Percentiles rank a stretch among this genome's conserved stretches.
Conservation (phyloP, 306 rosid species). For the Amphicarpaea edgeworthii region DNA sequence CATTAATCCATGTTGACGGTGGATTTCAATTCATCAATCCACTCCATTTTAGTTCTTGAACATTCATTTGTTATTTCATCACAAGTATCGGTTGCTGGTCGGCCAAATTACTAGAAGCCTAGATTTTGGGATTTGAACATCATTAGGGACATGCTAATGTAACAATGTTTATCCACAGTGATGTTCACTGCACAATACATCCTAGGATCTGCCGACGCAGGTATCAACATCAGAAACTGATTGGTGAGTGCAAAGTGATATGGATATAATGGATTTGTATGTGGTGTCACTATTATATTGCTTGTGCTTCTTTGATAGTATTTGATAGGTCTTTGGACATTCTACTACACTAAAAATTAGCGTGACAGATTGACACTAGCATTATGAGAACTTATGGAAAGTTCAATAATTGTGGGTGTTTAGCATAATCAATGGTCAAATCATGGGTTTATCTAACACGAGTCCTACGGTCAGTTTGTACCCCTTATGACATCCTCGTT, state of each 20-base stretch:
- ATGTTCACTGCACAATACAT: neutral
- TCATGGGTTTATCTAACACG: neutral
- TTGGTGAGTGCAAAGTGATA: neutral
- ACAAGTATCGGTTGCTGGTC: constrained; percentile 43
- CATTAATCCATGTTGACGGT: constrained; percentile 48
- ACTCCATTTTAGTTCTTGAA: constrained; percentile 40
- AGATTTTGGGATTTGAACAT: constrained; percentile 30
- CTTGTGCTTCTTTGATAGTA: neutral
- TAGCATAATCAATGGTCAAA: constrained; percentile 19
- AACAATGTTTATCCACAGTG: constrained; percentile 19
- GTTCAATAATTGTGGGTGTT: constrained; percentile 30
- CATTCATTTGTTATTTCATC: constrained; percentile 1
- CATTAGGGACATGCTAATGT: constrained; percentile 11
- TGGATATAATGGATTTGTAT: neutral
- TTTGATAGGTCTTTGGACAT: neutral
- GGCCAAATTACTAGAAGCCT: constrained; percentile 35
- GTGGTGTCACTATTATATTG: constrained; percentile 38
- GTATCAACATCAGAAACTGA: constrained; percentile 2
- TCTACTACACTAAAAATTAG: neutral
- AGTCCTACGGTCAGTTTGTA: neutral
- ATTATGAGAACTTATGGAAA: constrained; percentile 19
- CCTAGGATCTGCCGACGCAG: constrained; percentile 52
- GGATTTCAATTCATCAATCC: constrained; percentile 56
- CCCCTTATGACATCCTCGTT: constrained; percentile 17
- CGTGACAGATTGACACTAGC: constrained; percentile 24